Percentiles rank a stretch among this genome's conserved stretches.
Conservation (phyloP, 495 filamentous ascomycete genomes). For the Hypoxylon fragiforme region DNA sequence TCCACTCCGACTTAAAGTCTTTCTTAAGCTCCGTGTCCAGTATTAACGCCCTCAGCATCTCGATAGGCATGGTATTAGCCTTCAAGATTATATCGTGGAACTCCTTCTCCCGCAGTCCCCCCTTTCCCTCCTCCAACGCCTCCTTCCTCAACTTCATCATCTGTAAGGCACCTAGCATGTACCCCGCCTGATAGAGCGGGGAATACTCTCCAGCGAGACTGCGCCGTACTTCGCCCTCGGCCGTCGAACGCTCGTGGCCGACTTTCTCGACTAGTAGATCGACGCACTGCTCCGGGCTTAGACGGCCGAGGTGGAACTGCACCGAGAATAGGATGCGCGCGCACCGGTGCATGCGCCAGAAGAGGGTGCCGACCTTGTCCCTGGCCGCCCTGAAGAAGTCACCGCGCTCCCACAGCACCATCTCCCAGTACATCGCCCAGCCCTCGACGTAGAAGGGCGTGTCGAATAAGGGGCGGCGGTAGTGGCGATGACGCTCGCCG, state of each 20-base stretch:
- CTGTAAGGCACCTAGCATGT: constrained; percentile 57
- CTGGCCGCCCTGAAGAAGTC: constrained; percentile 49
- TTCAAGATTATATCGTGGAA: constrained; percentile 54
- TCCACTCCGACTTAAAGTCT: constrained; percentile 41
- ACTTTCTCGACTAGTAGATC: constrained; percentile 50
- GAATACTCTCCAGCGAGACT: constrained; percentile 51
- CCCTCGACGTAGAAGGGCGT: constrained; percentile 60
- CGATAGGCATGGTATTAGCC: constrained; percentile 55
- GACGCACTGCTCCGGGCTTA: constrained; percentile 53
- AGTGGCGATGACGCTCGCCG: constrained; percentile 45
- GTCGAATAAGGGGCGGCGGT: constrained; percentile 49
- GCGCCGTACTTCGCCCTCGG: constrained; percentile 57
- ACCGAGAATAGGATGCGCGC: constrained; percentile 56
- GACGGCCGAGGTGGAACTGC: constrained; percentile 53
- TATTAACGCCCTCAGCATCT: constrained; percentile 53
- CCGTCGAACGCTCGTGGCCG: constrained; percentile 58
- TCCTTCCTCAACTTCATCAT: constrained; percentile 48
- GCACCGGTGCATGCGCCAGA: constrained; percentile 59
- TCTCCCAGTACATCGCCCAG: constrained; percentile 60
- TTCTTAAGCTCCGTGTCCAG: constrained; percentile 35
- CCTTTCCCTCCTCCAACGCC: constrained; percentile 14
- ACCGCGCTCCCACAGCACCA: constrained; percentile 48
- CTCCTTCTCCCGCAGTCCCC: constrained; percentile 46
- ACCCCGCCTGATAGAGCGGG: constrained; percentile 57
- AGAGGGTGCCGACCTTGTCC: constrained; percentile 54